Base-by-base conservation (phyloP, 2,329 filamentous ascomycete species). In the Fusarium vanettenii region DNA sequence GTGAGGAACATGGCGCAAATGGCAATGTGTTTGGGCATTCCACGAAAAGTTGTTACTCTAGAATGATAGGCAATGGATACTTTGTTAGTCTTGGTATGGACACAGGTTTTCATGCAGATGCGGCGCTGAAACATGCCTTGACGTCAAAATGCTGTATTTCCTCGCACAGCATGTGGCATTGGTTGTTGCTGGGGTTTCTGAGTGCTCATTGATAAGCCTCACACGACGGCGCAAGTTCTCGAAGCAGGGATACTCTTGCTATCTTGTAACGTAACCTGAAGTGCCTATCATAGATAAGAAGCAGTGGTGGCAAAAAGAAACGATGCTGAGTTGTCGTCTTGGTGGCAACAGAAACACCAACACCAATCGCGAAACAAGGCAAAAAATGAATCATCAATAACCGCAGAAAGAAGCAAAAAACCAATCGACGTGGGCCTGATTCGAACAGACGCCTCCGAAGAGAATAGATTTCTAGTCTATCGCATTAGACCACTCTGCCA, bases 401-500 rank as follows among this genome's bases (percentile, higher is more conserved):
- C 56, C 37, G 52, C 50, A 69, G 68, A 76, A 71, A 68, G 22
- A n/a, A 7, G 13, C 43, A 27, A 48, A 25, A 18, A 56, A 43
- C 41, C 1, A 1, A 45, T 22, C 68, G 79, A 81, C 79, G 73
- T 70, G 76, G 79, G 78, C 79, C 79, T 79, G 79, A 81, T 80
- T 81, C 79, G 79, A 80, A 80, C 79, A 79, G 79, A 79, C 77
- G 79, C 79, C 78, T 78, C 79, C 78, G 74, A 80, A 65, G 79
- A 77, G 78, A 80, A 77, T 78, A 78, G 79, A 80, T 80, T 80
- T 80, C 79, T 79, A 80, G 76, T 80, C 79, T 79, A 78, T 78
- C 79, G 78, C 78, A 78, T 80, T 80, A 75, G 78, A 80, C 78
- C 78, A 80, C 78, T 80, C 78, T 79, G 78, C 78, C 78, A 80